Evolutionary conservation across 2,329 filamentous ascomycete species (phyloP).

Genomic region (Botrytis sinoallii): DNA sequence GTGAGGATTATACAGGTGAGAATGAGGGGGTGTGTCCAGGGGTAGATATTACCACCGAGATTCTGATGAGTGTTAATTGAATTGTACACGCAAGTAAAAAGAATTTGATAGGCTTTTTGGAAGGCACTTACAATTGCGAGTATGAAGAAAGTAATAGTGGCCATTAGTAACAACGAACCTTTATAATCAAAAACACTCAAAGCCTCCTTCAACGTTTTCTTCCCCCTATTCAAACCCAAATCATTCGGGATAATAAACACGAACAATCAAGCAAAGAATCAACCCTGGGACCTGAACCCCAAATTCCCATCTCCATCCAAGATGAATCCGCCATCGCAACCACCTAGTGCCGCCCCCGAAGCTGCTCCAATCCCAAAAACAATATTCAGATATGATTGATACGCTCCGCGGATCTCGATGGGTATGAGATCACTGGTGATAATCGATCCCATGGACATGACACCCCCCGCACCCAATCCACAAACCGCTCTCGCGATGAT

Average conservation of each 20-base stretch:
- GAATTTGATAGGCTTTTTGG: slow-evolving; percentile 14
- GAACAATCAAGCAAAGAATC: slow-evolving; percentile 47
- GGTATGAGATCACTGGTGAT: slow-evolving; percentile 72
- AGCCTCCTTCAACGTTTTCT: slow-evolving; percentile 46
- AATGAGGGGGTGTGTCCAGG: slow-evolving; percentile 60
- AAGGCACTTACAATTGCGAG: slow-evolving; percentile 50
- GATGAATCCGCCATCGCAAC: slow-evolving; percentile 61
- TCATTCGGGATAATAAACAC: slow-evolving; percentile 47
- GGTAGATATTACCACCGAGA: slow-evolving; percentile 61
- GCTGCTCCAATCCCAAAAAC: slow-evolving; percentile 57
- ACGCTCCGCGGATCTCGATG: slow-evolving; percentile 62
- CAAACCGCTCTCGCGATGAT: slow-evolving; percentile 68
- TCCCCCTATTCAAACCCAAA: slow-evolving; percentile 48
- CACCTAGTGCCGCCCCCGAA: slow-evolving; percentile 66
- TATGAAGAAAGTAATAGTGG: slow-evolving; percentile 53
- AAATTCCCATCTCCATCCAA: slow-evolving; percentile 75
- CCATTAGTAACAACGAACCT: slow-evolving; percentile 53
- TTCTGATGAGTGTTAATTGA: slow-evolving; percentile 42
- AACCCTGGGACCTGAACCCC: slow-evolving; percentile 57
- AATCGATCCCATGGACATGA: slow-evolving; percentile 66
- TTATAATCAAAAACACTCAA: slow-evolving; percentile 55
- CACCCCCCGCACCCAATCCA: slow-evolving; percentile 69
- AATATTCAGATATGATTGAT: slow-evolving; percentile 69
- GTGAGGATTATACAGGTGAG: slow-evolving; percentile 51
- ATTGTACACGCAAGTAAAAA: background rate